Conservation (phyloP, 2,329 filamentous ascomycete genomes). For the Fusarium sp. region DNA sequence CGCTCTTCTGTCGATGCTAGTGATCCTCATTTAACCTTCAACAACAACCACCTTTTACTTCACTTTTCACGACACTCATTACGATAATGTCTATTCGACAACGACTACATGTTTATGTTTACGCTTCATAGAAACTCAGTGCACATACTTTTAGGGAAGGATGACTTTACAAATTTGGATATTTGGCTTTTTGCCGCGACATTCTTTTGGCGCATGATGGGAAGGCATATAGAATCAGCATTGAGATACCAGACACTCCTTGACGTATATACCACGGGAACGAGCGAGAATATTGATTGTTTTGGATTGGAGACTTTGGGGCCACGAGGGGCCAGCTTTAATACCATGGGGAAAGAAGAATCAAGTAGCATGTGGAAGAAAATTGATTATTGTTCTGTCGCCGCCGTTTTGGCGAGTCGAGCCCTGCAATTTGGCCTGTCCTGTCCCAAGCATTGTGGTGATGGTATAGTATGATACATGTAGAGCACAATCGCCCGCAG, state of each 20-base stretch:
- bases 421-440: constrained; percentile 3
- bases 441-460: neutral
- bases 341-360: constrained; percentile 6
- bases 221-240: constrained; percentile 32
- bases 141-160: constrained; percentile 7
- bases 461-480: neutral
- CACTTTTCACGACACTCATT: constrained; percentile 43
- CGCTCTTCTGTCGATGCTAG: constrained; percentile 37
- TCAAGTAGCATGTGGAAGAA: constrained; percentile 3
- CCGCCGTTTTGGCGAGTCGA: constrained; percentile 23
- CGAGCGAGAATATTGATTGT: neutral
- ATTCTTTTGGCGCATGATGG: constrained; percentile 42
- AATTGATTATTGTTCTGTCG: constrained; percentile 22
- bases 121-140: constrained; percentile 37
- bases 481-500: neutral
- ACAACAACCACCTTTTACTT: constrained; percentile 8
- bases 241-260: constrained; percentile 45
- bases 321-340: constrained; percentile 5
- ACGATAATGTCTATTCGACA: constrained; percentile 35
- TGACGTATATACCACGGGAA: constrained; percentile 22
- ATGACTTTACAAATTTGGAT: constrained; percentile 17
- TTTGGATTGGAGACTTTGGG: neutral
- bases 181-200: constrained; percentile 32
- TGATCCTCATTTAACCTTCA: constrained; percentile 39
- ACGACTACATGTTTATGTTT: constrained; percentile 33